Conservation (phyloP, 371 early-diverging fungal genomes). For the Encephalitozoon hellem region DNA sequence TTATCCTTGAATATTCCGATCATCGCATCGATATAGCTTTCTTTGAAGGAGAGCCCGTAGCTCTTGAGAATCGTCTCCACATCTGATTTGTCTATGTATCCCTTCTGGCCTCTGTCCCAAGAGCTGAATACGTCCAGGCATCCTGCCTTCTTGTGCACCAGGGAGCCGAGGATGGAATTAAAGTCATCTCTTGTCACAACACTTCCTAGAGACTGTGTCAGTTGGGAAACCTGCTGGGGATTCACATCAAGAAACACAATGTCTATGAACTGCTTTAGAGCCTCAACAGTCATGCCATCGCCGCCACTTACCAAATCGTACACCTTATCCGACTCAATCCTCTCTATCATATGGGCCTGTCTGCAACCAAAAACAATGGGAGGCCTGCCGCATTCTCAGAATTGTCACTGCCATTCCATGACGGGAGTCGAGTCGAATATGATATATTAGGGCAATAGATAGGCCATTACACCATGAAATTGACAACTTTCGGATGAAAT, state of each 20-base stretch:
- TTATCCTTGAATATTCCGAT: not conserved
- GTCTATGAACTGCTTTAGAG: not conserved
- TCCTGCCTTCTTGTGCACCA: not conserved
- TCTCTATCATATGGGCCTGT: not conserved
- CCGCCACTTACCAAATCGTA: not conserved
- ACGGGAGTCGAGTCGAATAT: not conserved
- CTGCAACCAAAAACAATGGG: not conserved
- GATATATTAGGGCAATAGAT: not conserved
- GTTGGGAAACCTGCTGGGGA: not conserved
- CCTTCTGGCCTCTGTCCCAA: not conserved
- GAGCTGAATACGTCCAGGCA: not conserved
- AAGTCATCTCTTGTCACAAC: not conserved
- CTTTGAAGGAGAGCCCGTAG: not conserved
- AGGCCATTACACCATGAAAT: not conserved
- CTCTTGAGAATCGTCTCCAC: not conserved
- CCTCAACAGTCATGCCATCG: not conserved
- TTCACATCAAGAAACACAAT: not conserved
- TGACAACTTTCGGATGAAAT: not conserved
- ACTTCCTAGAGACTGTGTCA: not conserved
- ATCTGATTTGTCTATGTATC: not conserved
- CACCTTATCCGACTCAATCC: not conserved
- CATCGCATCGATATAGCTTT: not conserved
- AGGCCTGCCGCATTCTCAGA: not conserved
- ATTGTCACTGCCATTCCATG: not conserved
- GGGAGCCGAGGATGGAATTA: not conserved